Conservation (phyloP, 208 protist genomes). For the Leishmania arabica region DNA sequence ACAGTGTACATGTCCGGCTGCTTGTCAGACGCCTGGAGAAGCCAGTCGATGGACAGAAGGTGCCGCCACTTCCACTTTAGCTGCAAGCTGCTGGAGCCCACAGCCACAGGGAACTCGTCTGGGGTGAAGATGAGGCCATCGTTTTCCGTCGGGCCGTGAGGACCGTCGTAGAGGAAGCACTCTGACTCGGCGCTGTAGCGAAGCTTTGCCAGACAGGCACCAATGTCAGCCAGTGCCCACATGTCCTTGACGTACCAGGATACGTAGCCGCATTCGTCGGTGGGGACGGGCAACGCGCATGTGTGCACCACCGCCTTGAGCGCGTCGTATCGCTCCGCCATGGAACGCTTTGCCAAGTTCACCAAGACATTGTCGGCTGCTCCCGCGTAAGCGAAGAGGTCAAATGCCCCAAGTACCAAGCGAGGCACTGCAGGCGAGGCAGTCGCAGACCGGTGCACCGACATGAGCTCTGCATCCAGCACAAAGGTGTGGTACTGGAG, state of each 20-base stretch:
- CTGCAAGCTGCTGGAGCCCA: conserved; percentile 62
- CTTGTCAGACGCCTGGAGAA: conserved; percentile 34
- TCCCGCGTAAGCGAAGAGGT: conserved; percentile 42
- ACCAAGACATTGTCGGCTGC: conserved; percentile 12
- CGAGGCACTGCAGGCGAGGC: neutral
- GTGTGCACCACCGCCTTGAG: conserved; percentile 37
- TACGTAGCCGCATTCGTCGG: neutral
- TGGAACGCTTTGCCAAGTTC: conserved; percentile 24
- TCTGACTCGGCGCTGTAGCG: conserved; percentile 15
- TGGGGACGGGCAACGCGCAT: conserved; percentile 8
- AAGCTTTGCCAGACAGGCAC: conserved; percentile 37
- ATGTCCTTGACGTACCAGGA: conserved; percentile 73
- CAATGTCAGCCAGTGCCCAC: conserved; percentile 43
- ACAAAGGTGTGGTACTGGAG: conserved; percentile 34
- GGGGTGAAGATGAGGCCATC: conserved; percentile 88
- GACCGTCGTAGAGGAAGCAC: conserved; percentile 53
- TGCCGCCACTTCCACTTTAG: conserved; percentile 87
- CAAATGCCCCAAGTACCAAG: conserved; percentile 58
- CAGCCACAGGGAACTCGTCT: conserved; percentile 57
- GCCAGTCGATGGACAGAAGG: conserved; percentile 80
- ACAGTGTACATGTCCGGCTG: conserved; percentile 40
- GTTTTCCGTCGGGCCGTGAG: conserved; percentile 53
- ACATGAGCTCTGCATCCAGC: conserved; percentile 72
- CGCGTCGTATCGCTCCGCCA: conserved; percentile 42
- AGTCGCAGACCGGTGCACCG: conserved; percentile 11